Evolutionary conservation across 2,329 filamentous ascomycete genomes (phyloP), one percentile per base, ranked within the genome.

Genomic region (Chlorencoelia australis): DNA sequence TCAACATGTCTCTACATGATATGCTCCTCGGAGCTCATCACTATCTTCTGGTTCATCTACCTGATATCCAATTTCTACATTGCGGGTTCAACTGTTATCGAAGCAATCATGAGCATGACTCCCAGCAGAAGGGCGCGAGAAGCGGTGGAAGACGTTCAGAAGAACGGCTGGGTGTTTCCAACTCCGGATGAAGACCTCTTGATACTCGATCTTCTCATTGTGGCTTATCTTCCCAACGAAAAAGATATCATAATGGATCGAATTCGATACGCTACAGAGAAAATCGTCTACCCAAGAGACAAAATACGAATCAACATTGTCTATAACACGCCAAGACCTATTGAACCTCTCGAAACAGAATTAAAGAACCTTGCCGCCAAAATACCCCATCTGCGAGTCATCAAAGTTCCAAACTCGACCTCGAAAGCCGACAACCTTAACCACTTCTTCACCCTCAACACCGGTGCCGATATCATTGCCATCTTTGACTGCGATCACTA

Each of bases 401-500:
- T 66, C 53, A 66, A 66, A 35, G 64, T 67, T 2, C 61, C 62
- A 1, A 59, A 60, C 36, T 67, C 64, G 7, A 67, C 58, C 7
- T 67, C 64, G 1, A 68, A 68, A 41, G 65, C 65, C 13, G 64
- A 68, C 50, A 68, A 68, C 36, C 52, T 68, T 33, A 68, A 68
- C 51, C 61, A 65, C 47, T 68, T 64, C 46, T 59, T 65, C 46
- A 57, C 54, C 4, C 48, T 65, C 13, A 51, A 64, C n/a, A 65
- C 60, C 7, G 60, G 59, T 11, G 59, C 64, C 4, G 62, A 67
- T 30, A 51, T 66, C 30, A 64, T 61, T 40, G 62, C 63, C 13
- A 66, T 68, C 35, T 68, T 64, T 47, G 65, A 68, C 46, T 66
- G 61, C 41, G 65, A 67, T 42, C 65, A 68, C 49, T 66, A 66